phyloP scores from a whole-genome alignment of 1,139 yeast species.

The Saccharomyces hybrid region DNA sequence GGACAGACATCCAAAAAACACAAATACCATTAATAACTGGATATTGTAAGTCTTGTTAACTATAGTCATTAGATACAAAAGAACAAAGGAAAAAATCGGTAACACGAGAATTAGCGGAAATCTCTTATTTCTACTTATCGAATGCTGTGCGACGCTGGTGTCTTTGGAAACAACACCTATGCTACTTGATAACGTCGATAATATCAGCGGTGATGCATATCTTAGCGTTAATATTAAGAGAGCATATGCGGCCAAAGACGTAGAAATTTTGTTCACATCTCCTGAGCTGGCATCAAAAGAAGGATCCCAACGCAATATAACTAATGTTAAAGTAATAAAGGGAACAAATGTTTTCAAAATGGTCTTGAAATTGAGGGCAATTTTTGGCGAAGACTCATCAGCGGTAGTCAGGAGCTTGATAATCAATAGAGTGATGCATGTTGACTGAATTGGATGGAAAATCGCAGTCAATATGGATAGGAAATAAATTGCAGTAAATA shows the following conservation, averaged over 20 bases:
- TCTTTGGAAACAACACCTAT: not conserved
- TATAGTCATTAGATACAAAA: constrained; percentile 7
- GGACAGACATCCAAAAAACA: constrained; percentile 22
- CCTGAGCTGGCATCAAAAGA: not conserved
- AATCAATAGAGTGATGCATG: constrained; percentile 19
- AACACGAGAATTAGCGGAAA: not conserved
- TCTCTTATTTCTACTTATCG: not conserved
- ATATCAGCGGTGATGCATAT: not conserved
- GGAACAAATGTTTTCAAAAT: not conserved
- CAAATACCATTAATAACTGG: constrained; percentile 22
- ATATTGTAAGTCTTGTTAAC: constrained; percentile 9
- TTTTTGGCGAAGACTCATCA: not conserved
- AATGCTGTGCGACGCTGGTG: not conserved
- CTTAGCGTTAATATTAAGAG: not conserved
- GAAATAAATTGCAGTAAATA: not conserved
- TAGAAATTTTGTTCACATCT: not conserved
- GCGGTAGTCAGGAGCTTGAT: constrained; percentile 6
- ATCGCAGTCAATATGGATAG: not conserved
- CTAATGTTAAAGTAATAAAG: not conserved
- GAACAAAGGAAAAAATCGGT: constrained; percentile 2
- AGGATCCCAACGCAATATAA: not conserved
- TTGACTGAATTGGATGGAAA: constrained; percentile 16
- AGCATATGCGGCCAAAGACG: not conserved
- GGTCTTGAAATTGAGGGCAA: not conserved
- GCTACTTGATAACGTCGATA: not conserved